phyloP scores from a whole-genome alignment of 2,329 filamentous ascomycete species.

The Botrytis fabae region DNA sequence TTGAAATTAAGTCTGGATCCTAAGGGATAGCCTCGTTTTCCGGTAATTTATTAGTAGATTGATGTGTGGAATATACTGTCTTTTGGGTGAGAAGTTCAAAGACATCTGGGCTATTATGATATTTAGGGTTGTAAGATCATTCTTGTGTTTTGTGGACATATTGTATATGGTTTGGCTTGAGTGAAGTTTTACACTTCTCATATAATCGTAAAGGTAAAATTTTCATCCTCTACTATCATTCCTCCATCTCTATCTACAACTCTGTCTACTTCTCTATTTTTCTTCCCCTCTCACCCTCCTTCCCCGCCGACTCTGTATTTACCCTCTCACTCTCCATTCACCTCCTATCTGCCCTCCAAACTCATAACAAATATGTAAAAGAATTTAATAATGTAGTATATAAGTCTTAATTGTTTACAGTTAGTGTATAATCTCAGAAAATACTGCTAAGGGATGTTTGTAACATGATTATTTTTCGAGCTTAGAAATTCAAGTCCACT shows the following conservation, averaged over 20 bases:
- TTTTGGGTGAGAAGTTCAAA: accelerated
- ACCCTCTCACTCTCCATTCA: background rate
- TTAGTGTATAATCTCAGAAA: no score
- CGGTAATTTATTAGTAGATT: accelerated
- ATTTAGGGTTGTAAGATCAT: background rate
- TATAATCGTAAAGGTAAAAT: no score
- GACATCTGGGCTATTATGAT: accelerated
- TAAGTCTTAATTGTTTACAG: background rate
- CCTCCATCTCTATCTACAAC: accelerated
- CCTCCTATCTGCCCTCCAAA: background rate
- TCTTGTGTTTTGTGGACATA: accelerated
- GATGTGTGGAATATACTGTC: background rate
- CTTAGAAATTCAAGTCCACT: no score
- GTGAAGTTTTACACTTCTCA: background rate
- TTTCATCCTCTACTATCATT: no score
- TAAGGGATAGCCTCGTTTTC: background rate
- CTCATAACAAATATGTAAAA: background rate
- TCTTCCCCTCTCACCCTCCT: no score
- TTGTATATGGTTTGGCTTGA: background rate
- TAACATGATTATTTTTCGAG: no score
- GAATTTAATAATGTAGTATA: no score
- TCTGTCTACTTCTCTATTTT: no score
- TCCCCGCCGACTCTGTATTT: no score
- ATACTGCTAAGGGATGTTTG: no score
- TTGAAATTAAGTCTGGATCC: background rate